Percentiles rank a stretch among this genome's conserved stretches.
Evolutionary conservation across 2,329 filamentous ascomycete genomes (phyloP).

Genomic region (Ophiostoma sp.): DNA sequence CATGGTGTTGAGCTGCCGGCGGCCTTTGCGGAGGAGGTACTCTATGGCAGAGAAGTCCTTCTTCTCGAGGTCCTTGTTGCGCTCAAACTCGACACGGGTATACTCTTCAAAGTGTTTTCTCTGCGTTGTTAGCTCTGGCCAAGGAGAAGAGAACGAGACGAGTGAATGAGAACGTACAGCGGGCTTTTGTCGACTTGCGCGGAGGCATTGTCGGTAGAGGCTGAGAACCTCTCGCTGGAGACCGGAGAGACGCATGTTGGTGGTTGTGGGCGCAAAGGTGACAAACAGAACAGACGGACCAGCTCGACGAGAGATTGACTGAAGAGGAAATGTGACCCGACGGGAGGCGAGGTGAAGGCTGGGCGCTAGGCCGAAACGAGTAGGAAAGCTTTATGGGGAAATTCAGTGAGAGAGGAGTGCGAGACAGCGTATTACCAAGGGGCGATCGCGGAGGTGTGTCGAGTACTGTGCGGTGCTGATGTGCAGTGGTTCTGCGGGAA

Average conservation of each 20-base stretch:
- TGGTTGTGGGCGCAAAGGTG: neutral
- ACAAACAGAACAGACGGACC: neutral
- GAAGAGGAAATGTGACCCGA: constrained; percentile 15
- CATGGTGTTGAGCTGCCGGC: constrained; percentile 74
- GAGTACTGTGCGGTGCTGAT: neutral
- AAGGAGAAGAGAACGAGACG: constrained; percentile 42
- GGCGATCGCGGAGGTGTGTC: neutral
- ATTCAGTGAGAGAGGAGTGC: neutral
- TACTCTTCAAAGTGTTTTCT: constrained; percentile 53
- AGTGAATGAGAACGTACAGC: constrained; percentile 42
- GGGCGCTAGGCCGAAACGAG: constrained; percentile 6
- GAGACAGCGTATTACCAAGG: neutral
- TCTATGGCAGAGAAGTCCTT: constrained; percentile 84
- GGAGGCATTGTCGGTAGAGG: constrained; percentile 80
- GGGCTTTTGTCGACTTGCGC: constrained; percentile 76
- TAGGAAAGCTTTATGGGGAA: constrained; percentile 5
- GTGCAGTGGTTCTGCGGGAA: neutral
- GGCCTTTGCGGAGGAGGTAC: constrained; percentile 74
- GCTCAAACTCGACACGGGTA: constrained; percentile 69
- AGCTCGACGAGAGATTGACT: neutral
- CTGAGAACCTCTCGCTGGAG: constrained; percentile 84
- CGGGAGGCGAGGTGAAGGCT: too few species aligned
- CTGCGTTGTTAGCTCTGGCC: constrained; percentile 30
- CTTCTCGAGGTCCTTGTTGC: constrained; percentile 63
- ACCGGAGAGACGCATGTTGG: constrained; percentile 60